Conservation (phyloP, 2,329 filamentous ascomycete species). For the Aureobasidium mangrovei region DNA sequence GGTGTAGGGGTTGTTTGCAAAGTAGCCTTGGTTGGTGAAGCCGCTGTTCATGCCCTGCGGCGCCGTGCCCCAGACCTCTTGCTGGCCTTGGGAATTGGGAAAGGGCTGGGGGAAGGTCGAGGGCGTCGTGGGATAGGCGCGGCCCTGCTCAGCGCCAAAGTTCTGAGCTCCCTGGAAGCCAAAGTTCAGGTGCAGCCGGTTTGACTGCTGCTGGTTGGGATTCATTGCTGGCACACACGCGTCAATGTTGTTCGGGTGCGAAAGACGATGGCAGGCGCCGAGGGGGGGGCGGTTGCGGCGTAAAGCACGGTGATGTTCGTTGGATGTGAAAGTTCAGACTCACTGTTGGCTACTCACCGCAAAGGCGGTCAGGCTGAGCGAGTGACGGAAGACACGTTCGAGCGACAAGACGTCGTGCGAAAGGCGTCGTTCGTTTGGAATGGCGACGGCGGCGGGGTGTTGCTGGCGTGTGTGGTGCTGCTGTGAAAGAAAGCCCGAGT, state of each 20-base stretch:
- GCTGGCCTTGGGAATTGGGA: conserved; percentile 50
- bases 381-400: too few relatives aligned
- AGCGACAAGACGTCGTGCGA: background rate
- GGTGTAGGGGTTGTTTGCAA: conserved; percentile 40
- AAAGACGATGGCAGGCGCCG: background rate
- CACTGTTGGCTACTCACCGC: too few relatives aligned
- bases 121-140: conserved; percentile 60
- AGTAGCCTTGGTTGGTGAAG: conserved; percentile 39
- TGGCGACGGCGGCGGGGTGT: background rate
- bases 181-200: conserved; percentile 45
- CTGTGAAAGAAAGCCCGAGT: conserved; percentile 2
- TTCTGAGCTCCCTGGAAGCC: conserved; percentile 34
- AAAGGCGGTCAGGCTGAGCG: too few relatives aligned
- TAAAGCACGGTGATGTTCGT: too few relatives aligned
- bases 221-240: background rate
- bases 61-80: conserved; percentile 48
- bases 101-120: conserved; percentile 92
- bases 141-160: conserved; percentile 36
- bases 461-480: background rate
- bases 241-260: background rate
- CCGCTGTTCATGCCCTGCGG: conserved; percentile 33
- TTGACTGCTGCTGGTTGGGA: conserved; percentile 22
- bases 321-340: too few relatives aligned
- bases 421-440: background rate
- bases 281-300: background rate